Percentiles rank a stretch among this genome's conserved stretches.
These are phyloP conservation scores for maize (Zea mays) DNA, from an alignment of 176 grass and related monocot species.

Conservation along the genomic window Zm-B73-REFERENCE-NAM-5.0 NC_050105.1:100945501-100946000, in stretches of 20 bases:
- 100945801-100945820: too few species aligned
- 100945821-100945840: too few species aligned
- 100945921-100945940: too few species aligned
- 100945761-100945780: too few species aligned
- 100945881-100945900: too few species aligned
- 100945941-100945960: background rate
- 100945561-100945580: background rate
- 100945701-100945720: background rate
- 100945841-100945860: too few species aligned
- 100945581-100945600: background rate
- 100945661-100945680: constrained; percentile 29
- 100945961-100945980: background rate
- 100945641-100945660: constrained; percentile 32
- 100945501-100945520: background rate
- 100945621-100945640: constrained; percentile 45
- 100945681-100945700: constrained; percentile 35
- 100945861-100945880: too few species aligned
- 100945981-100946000: too few species aligned
- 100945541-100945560: too few species aligned
- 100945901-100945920: too few species aligned
- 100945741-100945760: background rate
- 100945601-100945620: constrained; percentile 24
- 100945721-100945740: background rate
- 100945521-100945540: background rate
- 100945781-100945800: too few species aligned